Conservation (phyloP, 179 eudicot species). For the Beta lomatogona region DNA sequence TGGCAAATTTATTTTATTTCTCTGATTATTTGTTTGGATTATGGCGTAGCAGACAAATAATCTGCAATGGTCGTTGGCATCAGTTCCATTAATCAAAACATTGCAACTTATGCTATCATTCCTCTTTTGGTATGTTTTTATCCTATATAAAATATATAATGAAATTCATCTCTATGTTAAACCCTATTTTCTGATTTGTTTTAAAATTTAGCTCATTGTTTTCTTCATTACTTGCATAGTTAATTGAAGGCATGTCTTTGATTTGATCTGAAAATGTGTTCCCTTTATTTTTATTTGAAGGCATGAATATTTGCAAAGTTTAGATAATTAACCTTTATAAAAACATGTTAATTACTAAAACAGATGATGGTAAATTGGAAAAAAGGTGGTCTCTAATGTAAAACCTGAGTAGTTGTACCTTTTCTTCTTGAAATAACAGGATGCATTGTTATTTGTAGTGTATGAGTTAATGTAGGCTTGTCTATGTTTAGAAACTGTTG, state of each 20-base stretch:
- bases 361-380: neutral
- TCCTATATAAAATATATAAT: neutral
- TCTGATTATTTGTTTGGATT: slow-evolving; percentile 22
- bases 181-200: neutral
- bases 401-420: neutral
- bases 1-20: neutral
- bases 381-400: neutral
- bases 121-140: slow-evolving; percentile 77
- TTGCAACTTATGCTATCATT: slow-evolving; percentile 76
- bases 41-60: slow-evolving; percentile 66
- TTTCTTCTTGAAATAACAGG: neutral
- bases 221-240: too few species aligned
- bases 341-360: neutral
- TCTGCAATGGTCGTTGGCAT: slow-evolving; percentile 86
- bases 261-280: too few species aligned
- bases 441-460: neutral
- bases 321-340: too few species aligned
- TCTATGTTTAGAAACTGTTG: neutral
- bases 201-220: neutral
- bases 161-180: neutral
- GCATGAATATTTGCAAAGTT: neutral
- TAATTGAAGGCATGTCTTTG: neutral
- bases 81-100: slow-evolving; percentile 81
- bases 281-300: neutral
- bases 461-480: neutral